Evolutionary conservation across 1,284 basidiomycete species (phyloP).

Genomic region (Vanrija sp.): DNA sequence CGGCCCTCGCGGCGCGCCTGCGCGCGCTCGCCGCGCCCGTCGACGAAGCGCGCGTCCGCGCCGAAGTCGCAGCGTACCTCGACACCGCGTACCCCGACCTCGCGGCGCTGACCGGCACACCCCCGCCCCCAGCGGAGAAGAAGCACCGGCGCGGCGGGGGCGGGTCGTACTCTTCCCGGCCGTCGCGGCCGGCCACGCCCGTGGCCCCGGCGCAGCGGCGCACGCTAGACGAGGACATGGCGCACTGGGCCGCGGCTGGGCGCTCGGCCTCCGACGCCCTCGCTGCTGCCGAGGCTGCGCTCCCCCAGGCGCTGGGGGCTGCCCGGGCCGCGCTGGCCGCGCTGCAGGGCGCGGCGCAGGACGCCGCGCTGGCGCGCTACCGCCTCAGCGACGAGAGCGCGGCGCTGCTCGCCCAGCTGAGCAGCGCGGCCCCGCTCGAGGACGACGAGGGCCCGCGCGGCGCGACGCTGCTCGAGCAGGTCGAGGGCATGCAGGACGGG

Average conservation of each 20-base stretch:
- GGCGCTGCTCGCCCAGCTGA: conserved; percentile 31
- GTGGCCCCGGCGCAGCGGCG: neutral
- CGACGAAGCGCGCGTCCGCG: conserved; percentile 5
- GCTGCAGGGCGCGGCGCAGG: conserved; percentile 60
- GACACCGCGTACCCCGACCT: conserved; percentile 33
- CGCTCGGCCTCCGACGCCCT: conserved; percentile 21
- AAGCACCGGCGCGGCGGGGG: conserved; percentile 7
- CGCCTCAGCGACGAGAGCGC: conserved; percentile 48
- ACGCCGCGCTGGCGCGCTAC: conserved; percentile 69
- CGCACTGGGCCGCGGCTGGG: conserved; percentile 31
- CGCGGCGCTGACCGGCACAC: conserved; percentile 15
- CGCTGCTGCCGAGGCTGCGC: conserved; percentile 20
- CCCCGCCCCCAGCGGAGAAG: conserved; percentile 6
- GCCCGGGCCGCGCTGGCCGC: conserved; percentile 28
- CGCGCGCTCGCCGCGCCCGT: conserved; percentile 11
- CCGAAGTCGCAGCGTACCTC: conserved; percentile 26
- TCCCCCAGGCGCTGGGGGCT: conserved; percentile 29
- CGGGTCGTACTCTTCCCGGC: neutral
- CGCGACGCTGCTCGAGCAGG: conserved; percentile 48
- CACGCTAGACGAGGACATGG: conserved; percentile 32
- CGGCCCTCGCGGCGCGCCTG: neutral
- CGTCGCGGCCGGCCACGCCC: conserved; percentile 1
- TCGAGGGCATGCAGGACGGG: conserved; percentile 72
- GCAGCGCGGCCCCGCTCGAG: conserved; percentile 2
- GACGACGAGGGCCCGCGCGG: conserved; percentile 8